Evolutionary conservation across 208 protist species (phyloP), one percentile per base, ranked within the genome.

Genomic region (Crithidia brevicula): DNA sequence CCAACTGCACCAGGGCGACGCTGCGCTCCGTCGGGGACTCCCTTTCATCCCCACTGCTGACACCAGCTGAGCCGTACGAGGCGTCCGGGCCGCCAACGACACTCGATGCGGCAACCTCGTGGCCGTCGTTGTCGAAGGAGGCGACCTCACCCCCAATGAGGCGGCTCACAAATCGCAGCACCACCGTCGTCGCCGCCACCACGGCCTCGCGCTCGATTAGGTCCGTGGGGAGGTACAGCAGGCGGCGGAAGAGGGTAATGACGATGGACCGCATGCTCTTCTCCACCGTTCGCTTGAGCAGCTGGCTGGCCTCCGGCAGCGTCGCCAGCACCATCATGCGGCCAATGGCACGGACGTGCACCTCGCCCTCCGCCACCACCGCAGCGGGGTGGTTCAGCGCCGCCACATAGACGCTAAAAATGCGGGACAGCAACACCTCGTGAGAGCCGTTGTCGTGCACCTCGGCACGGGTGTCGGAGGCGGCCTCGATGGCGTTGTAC

Each of bases 371-470:
- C 4, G 45, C 49, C 72, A 58, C 51, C 22, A 30, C 63, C 45
- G 67, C 66, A 10, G 65, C 59, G 9, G 72, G 63, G 43, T 81
- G 59, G 56, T 80, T 95, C 20, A 96, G 57, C 16, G 74, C 47
- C 28, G 78, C 68, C 3, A 90, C 81, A 58, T 92, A 81, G 27
- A 68, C 59, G 42, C 82, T 84, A 27, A 79, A 79, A 20, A 79
- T 71, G 54, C 61, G 72, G 9, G 72, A 72, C 7, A 96, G 72
- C 11, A 96, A 64, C 56, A 86, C 79, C 68, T 97, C 93, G 62
- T 94, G 85, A 13, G 80, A 59, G 11, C 34, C 46, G 31, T 62
- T 67, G 69, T 93, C 88, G 10, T 58, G 62, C n/a, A 84, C 58
- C 30, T 84, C 80, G 23, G 76, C 78, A 7, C 70, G 58, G 16